Evolutionary conservation across 495 filamentous ascomycete genomes (phyloP), one percentile per base, ranked within the genome.

Genomic region (Hypomontagnella submonticulosa): DNA sequence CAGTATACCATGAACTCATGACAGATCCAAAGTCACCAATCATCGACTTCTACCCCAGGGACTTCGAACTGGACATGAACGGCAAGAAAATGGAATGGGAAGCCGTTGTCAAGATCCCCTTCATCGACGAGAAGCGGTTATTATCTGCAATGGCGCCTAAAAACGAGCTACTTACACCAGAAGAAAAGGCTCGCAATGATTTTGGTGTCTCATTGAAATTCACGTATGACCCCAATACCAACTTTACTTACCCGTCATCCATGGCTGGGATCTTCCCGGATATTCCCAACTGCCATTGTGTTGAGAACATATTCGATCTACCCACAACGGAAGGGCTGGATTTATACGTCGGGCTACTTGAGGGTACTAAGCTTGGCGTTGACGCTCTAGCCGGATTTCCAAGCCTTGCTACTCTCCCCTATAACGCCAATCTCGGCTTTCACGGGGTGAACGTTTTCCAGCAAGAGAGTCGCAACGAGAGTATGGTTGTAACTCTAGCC

Each of bases 81-180:
- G 96, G 96, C 55, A 99, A 99, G 83, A 99, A 97, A 81, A 96
- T 96, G 92, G 96, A 98, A 66, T 99, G 96, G 96, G 96, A 99
- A 71, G 96, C 95, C 30, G 93, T 99, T 37, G 93, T 98, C 52
- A 97, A 97, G 78, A 98, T 99, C 63, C 96, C 96, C 0, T 99
- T 99, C 77, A 99, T 99, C 67, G 92, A 98, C 30, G 93, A 98
- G 73, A 83, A 85, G 49, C 85, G 96, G 3, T 78, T 99, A 13
- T 81, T 99, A 36, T 78, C 80, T 33, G 96, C 94, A 9, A 95
- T 99, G 87, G 89, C 83, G 13, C 89, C 91, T 9, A 92, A 87
- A 72, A 92, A 98, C 57, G 78, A 88, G 43, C 80, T 90, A 20
- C 83, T 99, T 16, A 86, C 84, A 1, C 84, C 89, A 1, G 88